Evolutionary conservation across 139 green algal genomes (phyloP).

Genomic region (Chlorella sp.): DNA sequence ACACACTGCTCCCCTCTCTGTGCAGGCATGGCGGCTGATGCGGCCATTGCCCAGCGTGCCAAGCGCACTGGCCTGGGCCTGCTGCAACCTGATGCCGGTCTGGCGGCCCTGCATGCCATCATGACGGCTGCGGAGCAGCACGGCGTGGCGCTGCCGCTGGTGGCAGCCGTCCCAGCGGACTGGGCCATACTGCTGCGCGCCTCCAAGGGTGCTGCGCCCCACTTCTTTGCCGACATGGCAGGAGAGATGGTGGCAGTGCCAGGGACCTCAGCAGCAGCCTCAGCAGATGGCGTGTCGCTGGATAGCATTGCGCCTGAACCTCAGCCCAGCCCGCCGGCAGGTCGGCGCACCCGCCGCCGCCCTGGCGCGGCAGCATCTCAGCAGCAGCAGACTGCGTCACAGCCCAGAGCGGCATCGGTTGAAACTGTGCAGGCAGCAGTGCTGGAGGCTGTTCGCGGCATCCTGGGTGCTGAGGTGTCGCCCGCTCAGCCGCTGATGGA

Average conservation of each 20-base stretch:
- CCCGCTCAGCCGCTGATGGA: slow-evolving; percentile 44
- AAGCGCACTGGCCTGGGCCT: slow-evolving; percentile 70
- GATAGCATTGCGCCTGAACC: no score
- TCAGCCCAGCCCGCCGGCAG: no score
- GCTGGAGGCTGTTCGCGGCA: background rate
- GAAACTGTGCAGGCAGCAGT: background rate
- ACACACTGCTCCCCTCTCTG: no score
- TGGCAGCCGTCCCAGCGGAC: slow-evolving; percentile 37
- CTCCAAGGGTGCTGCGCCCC: background rate
- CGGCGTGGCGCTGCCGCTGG: background rate
- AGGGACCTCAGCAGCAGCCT: no score
- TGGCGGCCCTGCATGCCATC: slow-evolving; percentile 58
- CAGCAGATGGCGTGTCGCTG: no score
- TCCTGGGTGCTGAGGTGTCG: background rate
- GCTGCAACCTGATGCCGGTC: slow-evolving; percentile 45
- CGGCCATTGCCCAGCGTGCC: slow-evolving; percentile 49
- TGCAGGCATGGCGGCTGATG: slow-evolving; percentile 82
- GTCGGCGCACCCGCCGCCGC: no score
- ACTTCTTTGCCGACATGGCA: slow-evolving; percentile 20
- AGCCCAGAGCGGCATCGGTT: background rate
- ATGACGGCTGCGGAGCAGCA: background rate
- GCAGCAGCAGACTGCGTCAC: no score
- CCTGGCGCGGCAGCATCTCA: background rate
- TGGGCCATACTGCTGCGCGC: slow-evolving; percentile 52
- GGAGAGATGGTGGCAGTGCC: background rate